Conservation (phyloP, 2,329 filamentous ascomycete genomes). For the Calonectria honghensis region DNA sequence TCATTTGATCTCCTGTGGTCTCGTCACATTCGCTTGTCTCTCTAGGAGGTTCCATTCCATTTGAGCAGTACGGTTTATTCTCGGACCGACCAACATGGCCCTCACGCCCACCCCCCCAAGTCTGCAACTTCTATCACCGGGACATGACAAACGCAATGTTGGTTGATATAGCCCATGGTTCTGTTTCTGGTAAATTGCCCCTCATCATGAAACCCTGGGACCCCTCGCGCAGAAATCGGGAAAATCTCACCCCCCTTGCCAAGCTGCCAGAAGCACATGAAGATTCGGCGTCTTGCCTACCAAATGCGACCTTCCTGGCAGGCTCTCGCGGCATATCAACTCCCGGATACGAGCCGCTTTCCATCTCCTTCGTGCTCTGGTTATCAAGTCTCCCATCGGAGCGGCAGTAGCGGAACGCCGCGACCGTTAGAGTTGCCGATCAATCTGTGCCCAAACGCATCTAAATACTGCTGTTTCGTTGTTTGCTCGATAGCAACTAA, state of each 20-base stretch:
- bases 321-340: constrained; percentile 1
- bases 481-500: constrained; percentile 9
- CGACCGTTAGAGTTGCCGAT: constrained; percentile 32
- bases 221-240: constrained; percentile 28
- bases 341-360: constrained; percentile 8
- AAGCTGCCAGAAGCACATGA: constrained; percentile 35
- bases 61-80: constrained; percentile 21
- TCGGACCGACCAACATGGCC: constrained; percentile 2
- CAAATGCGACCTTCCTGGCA: constrained; percentile 12
- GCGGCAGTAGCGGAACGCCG: constrained; percentile 27
- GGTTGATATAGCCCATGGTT: constrained; percentile 22
- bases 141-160: constrained; percentile 22
- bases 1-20: constrained; percentile 31
- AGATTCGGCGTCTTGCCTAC: constrained; percentile 17
- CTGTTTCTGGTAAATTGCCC: constrained; percentile 29
- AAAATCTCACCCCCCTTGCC: constrained; percentile 32
- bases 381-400: neutral
- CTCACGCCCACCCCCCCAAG: constrained; percentile 13
- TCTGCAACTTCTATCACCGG: constrained; percentile 24
- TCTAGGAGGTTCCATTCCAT: neutral
- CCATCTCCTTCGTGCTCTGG: neutral
- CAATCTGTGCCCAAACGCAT: constrained; percentile 23
- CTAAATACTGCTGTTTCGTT: neutral
- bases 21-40: constrained; percentile 21
- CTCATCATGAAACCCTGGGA: constrained; percentile 31